Base-by-base conservation (phyloP, 768 basidiomycete genomes). In the Russula vinacea region DNA sequence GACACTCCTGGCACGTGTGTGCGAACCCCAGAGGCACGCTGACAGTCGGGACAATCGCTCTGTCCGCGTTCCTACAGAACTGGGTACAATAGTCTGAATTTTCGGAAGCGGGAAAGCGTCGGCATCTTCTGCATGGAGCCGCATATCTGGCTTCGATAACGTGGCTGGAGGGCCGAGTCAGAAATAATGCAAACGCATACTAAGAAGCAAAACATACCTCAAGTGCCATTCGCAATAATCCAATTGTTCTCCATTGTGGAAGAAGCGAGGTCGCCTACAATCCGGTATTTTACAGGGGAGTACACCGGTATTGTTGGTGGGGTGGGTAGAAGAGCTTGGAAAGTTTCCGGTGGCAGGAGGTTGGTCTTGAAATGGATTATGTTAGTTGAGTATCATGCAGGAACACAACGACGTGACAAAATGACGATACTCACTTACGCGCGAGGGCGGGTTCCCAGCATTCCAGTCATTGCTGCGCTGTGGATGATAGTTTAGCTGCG, bases 151-250 rank as follows among this genome's bases (percentile, higher is more conserved):
- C 2, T 8, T 14, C 0, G 5, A 65, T 6, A 11, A 32, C 54
- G 44, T 1, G 1, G 19, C 64, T 65, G n/a, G 40, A n/a, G 11
- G 14, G 19, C 42, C 9, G 35, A 44, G 33, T 29, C 14, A 52
- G 40, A 51, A 3, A 35, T 19, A 1, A 4, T 24, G 17, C 22
- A 22, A 22, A 26, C 16, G 10, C 9, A 45, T n/a, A 14, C 19
- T 3, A 32, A n/a, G 52, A 35, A 29, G n/a, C 1, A 40, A 44
- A 19, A 13, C 14, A 10, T 61, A 65, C 64, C 1, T 1, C 6
- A 60, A 11, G 33, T 65, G 64, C 0, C 14, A 13, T 22, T 35
- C 32, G 10, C 64, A 65, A 37, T 37, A 65, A 35, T 61, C 54
- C 6, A 60, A 39, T 35, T 52, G 59, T 32, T 65, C 54, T 24